Percentiles rank a stretch among this genome's conserved stretches.
Conservation (phyloP, 345 rosid species). For the Brassica rapa region DNA sequence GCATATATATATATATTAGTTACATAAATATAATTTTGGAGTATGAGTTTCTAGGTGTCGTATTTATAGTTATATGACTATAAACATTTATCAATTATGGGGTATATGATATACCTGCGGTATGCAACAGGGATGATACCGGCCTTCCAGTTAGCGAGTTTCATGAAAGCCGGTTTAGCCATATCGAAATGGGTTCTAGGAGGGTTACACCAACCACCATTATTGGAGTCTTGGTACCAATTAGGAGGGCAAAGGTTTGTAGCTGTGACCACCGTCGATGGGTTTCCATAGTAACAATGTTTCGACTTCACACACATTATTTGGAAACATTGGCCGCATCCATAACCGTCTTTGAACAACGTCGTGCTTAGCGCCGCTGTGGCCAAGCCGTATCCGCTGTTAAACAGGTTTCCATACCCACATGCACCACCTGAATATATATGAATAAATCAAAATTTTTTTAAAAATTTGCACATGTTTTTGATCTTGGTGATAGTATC, state of each 20-base stretch:
- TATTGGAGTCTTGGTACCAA: constrained; percentile 47
- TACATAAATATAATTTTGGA: not conserved
- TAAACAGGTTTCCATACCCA: constrained; percentile 73
- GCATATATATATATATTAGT: not conserved
- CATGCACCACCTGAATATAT: constrained; percentile 73
- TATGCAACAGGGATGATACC: constrained; percentile 66
- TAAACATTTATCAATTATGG: not conserved
- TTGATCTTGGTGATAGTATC: not conserved
- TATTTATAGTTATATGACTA: not conserved
- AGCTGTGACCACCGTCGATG: constrained; percentile 62
- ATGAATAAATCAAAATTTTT: too few species aligned
- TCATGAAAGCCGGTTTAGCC: constrained; percentile 58
- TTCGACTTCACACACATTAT: constrained; percentile 57
- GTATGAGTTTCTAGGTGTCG: not conserved
- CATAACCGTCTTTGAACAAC: constrained; percentile 71
- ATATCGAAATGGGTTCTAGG: constrained; percentile 78
- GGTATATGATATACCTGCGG: constrained; percentile 53
- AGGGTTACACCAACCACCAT: constrained; percentile 80
- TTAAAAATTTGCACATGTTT: not conserved
- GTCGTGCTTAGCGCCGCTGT: constrained; percentile 83
- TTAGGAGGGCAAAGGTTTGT: constrained; percentile 83
- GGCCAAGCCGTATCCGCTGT: constrained; percentile 64
- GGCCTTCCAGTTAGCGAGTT: constrained; percentile 55
- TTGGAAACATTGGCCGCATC: constrained; percentile 82
- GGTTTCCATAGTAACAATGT: constrained; percentile 57